Percentiles rank a stretch among this genome's conserved stretches.
phyloP scores from a whole-genome alignment of 140 eudicot genomes.

The Stevia rebaudiana region DNA sequence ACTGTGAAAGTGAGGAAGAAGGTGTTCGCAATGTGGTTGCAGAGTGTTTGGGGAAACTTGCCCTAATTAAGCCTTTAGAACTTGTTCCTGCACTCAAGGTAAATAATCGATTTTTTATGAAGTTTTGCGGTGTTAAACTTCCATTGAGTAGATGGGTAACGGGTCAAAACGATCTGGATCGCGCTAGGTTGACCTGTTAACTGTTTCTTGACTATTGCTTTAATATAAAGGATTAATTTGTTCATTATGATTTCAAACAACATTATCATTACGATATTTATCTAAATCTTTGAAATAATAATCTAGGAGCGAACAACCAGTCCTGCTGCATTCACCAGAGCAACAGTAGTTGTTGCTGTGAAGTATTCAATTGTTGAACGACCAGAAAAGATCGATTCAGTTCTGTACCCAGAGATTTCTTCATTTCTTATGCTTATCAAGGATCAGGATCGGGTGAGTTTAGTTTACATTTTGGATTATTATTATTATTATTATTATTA shows the following conservation, averaged over 20 bases:
- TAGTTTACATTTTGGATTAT: background rate
- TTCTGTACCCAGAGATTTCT: slow-evolving; percentile 81
- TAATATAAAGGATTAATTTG: background rate
- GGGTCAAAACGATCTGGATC: background rate
- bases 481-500: too few relatives aligned
- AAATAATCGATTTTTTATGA: background rate
- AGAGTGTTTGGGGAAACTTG: slow-evolving; percentile 91
- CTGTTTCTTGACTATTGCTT: background rate
- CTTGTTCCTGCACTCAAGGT: slow-evolving; percentile 95
- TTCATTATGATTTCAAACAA: background rate
- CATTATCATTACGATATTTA: background rate
- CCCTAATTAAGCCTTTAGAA: slow-evolving; percentile 72
- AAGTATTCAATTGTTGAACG: slow-evolving; percentile 95
- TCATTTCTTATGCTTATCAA: slow-evolving; percentile 92
- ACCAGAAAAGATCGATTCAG: slow-evolving; percentile 85
- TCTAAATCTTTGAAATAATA: background rate
- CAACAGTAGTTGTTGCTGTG: slow-evolving; percentile 90
- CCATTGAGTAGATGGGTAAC: background rate
- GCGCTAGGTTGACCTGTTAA: background rate
- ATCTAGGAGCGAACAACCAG: slow-evolving; percentile 65
- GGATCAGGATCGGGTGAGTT: slow-evolving; percentile 86
- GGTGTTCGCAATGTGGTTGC: slow-evolving; percentile 99
- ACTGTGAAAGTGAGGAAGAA: slow-evolving; percentile 98
- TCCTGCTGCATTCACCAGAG: slow-evolving; percentile 92
- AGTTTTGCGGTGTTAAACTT: background rate